A percentile compares a stretch with the other conserved stretches of the same genome.
phyloP scores from a whole-genome alignment of 1,284 basidiomycete species.

The Ganoderma boninense region DNA sequence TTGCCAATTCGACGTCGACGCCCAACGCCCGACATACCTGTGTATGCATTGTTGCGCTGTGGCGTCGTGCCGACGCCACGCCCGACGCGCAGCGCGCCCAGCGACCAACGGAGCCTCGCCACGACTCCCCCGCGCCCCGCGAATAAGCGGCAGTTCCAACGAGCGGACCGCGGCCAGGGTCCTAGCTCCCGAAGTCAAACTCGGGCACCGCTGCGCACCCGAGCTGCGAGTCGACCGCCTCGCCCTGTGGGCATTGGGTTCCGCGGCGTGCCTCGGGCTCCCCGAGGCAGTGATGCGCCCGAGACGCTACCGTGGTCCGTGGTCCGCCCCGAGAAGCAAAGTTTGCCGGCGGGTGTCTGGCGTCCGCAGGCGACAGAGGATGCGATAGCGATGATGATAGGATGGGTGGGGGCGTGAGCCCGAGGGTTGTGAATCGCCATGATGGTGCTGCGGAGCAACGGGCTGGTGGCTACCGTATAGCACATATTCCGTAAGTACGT shows the following conservation, averaged over 20 bases:
- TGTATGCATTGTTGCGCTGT: too few species aligned
- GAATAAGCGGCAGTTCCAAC: background rate
- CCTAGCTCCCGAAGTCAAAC: background rate
- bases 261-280: background rate
- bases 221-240: background rate
- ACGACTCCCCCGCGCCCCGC: background rate
- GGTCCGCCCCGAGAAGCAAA: background rate
- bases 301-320: background rate
- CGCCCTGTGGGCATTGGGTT: background rate
- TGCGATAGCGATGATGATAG: background rate
- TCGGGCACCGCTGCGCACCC: background rate
- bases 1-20: background rate
- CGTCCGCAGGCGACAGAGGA: background rate
- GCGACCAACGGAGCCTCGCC: background rate
- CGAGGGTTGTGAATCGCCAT: background rate
- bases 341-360: background rate
- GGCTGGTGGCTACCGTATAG: background rate
- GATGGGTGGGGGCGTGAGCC: background rate
- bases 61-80: too few species aligned
- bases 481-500: background rate
- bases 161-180: background rate
- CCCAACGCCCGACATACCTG: too few species aligned
- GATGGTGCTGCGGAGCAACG: background rate
- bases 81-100: too few species aligned
- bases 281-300: background rate